Base-by-base conservation (phyloP, 1,284 basidiomycete species). In the Ustilago cynodontis region DNA sequence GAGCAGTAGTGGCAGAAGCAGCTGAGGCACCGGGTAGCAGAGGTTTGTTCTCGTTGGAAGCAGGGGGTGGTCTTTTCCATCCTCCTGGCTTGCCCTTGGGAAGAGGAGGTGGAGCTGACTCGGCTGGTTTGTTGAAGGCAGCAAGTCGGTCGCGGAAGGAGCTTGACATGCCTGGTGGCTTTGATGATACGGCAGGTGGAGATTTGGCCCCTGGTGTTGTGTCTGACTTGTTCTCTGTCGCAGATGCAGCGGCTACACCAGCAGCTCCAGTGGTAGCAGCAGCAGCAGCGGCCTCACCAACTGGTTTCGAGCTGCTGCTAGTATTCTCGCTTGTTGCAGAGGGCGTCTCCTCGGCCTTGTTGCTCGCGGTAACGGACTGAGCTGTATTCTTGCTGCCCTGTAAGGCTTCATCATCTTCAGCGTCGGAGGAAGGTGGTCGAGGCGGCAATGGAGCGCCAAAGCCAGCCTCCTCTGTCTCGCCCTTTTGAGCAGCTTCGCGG, bases 141-240 rank as follows among this genome's bases (percentile, higher is more conserved):
- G 84, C 84, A 24, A 85, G 79, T 18, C 84, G 78, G n/a, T 85
- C 83, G 16, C 80, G 76, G 52, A 83, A 77, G 5, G 82, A 76
- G 62, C 65, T 78, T n/a, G 79, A 81, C 60, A 82, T 66, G 49
- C 74, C 69, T 9, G 59, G 54, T 22, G 80, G 81, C 68, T 84
- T 76, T 43, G 82, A 33, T 8, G 77, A 64, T 41, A 75, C 57
- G 13, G 73, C 51, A 11, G 78, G 77, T 7, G 76, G 69, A 33
- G 78, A 70, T 47, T 69, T 76, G n/a, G 65, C 28, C 24, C 62
- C 33, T 8, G 70, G 59, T 14, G 51, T 41, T 29, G 51, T 11
- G 6, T 55, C 59, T 6, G 41, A 20, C 41, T 54, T 62, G 51
- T 28, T 14, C 6, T 54, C 59, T 24, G 59, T 52, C 4, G 61